These are phyloP conservation scores for Cucumis cinereus DNA, from an alignment of 306 rosid genomes.

Conservation along the genomic window DNA sequence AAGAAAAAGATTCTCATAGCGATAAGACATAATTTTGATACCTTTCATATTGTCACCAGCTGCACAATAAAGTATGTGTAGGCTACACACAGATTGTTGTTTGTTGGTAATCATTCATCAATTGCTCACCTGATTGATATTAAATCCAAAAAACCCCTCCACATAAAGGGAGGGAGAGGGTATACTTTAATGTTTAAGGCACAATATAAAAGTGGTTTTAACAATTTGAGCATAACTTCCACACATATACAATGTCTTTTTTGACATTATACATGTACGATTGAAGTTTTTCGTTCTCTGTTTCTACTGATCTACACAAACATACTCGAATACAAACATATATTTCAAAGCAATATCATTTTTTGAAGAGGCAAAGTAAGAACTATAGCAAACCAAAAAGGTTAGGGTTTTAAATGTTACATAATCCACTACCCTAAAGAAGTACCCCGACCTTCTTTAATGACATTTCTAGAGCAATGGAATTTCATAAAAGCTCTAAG, in stretches of 20 bases:
- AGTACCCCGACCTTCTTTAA: neutral
- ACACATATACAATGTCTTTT: too few relatives aligned
- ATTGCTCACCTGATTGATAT: neutral
- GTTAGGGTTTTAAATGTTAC: neutral
- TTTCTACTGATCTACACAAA: neutral
- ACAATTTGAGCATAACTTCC: too few relatives aligned
- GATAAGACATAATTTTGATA: neutral
- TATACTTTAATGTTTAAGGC: too few relatives aligned
- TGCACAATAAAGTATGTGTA: neutral
- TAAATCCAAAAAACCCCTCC: neutral
- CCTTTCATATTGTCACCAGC: neutral
- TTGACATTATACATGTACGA: too few relatives aligned
- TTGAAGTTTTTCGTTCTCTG: neutral
- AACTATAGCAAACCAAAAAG: neutral
- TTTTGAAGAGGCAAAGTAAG: neutral
- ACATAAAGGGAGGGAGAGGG: too few relatives aligned
- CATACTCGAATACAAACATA: neutral
- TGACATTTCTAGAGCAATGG: neutral
- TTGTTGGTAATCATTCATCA: neutral
- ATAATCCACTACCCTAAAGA: neutral
- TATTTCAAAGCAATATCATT: neutral
- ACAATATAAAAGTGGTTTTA: too few relatives aligned
- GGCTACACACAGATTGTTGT: neutral
- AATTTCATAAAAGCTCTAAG: neutral
- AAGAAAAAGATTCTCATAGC: neutral